Evolutionary conservation across 2,329 filamentous ascomycete genomes (phyloP).

Genomic region (Waltergamsia citrina): DNA sequence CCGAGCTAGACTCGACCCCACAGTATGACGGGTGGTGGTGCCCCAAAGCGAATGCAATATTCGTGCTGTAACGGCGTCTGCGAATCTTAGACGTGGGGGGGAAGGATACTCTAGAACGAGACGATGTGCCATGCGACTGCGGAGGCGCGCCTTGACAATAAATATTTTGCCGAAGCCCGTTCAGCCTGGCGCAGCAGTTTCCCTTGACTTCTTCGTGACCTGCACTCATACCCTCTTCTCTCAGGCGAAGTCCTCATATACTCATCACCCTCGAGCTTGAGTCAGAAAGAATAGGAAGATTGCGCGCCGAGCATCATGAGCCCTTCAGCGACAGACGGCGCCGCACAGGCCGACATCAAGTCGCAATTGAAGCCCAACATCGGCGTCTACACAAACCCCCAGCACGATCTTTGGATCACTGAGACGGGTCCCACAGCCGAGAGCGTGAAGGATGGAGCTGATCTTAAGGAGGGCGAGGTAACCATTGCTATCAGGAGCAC

Average conservation of each 20-base stretch:
- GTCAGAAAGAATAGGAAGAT: neutral
- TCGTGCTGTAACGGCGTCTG: neutral
- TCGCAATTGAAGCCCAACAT: slow-evolving; percentile 66
- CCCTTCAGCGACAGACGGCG: slow-evolving; percentile 20
- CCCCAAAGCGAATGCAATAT: neutral
- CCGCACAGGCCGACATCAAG: slow-evolving; percentile 13
- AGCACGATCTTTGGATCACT: slow-evolving; percentile 83
- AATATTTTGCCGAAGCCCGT: slow-evolving; percentile 1
- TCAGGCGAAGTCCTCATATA: too few relatives aligned
- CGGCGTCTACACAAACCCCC: slow-evolving; percentile 90
- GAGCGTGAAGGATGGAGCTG: slow-evolving; percentile 57
- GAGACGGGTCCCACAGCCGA: slow-evolving; percentile 69
- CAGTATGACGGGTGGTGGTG: neutral
- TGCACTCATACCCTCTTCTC: too few relatives aligned
- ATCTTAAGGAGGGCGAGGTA: slow-evolving; percentile 72
- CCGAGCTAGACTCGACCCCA: slow-evolving; percentile 4
- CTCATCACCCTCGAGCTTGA: too few relatives aligned
- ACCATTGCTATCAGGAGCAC: slow-evolving; percentile 86
- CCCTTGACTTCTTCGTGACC: neutral
- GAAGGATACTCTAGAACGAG: neutral
- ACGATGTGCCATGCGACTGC: neutral
- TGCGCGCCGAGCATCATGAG: slow-evolving; percentile 18
- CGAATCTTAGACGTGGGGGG: slow-evolving; percentile 1
- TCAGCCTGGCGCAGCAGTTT: too few relatives aligned
- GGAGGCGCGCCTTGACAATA: neutral